Conservation (phyloP, 306 rosid genomes). For the Malus sylvestris region DNA sequence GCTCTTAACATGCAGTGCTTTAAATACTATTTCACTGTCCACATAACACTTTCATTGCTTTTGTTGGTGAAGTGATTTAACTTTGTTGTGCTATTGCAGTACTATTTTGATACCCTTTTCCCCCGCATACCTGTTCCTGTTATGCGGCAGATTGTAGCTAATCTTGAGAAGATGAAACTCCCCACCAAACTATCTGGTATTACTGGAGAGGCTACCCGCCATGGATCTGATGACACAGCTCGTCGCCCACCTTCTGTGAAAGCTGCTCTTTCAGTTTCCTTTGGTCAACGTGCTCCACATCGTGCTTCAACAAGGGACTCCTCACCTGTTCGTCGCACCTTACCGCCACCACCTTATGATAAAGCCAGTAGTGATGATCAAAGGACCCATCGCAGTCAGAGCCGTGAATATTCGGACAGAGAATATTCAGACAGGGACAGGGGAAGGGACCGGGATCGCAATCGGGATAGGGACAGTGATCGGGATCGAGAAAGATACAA, state of each 20-base stretch:
- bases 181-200: slow-evolving; percentile 68
- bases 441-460: slow-evolving; percentile 27
- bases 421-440: slow-evolving; percentile 34
- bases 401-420: slow-evolving; percentile 71
- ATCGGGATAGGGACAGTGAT: slow-evolving; percentile 31
- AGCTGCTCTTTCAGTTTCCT: slow-evolving; percentile 95
- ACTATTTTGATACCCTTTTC: slow-evolving; percentile 93
- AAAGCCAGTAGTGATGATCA: slow-evolving; percentile 50
- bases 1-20: neutral
- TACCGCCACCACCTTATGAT: slow-evolving; percentile 49
- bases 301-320: slow-evolving; percentile 97
- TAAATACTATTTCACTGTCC: neutral
- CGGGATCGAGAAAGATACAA: slow-evolving; percentile 30
- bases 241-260: slow-evolving; percentile 98
- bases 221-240: slow-evolving; percentile 92
- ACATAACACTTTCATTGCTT: neutral
- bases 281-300: slow-evolving; percentile 99
- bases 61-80: slow-evolving; percentile 18
- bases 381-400: slow-evolving; percentile 52
- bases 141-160: slow-evolving; percentile 67
- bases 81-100: slow-evolving; percentile 49
- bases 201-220: slow-evolving; percentile 86
- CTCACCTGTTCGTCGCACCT: slow-evolving; percentile 83
- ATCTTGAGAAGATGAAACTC: slow-evolving; percentile 83
- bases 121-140: slow-evolving; percentile 99